phyloP scores from a whole-genome alignment of 2,329 filamentous ascomycete genomes.

The Penicillium sp. region DNA sequence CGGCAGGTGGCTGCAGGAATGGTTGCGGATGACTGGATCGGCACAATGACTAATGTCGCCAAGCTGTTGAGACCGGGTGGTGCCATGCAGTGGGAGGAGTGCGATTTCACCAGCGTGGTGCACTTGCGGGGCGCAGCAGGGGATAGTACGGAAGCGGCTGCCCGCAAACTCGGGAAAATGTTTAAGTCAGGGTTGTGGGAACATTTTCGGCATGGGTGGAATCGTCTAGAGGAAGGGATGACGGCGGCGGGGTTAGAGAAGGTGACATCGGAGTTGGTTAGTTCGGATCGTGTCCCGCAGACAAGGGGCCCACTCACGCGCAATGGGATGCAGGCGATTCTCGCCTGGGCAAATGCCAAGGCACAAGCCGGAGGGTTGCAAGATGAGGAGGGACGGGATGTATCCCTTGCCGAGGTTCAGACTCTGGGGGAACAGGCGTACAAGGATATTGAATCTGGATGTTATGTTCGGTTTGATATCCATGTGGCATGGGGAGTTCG shows the following conservation, averaged over 20 bases:
- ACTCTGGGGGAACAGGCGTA: background rate
- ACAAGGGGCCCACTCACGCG: background rate
- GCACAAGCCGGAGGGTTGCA: background rate
- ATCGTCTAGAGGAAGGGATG: background rate
- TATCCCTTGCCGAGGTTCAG: background rate
- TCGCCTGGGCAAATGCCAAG: background rate
- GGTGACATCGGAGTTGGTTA: background rate
- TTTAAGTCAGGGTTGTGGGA: background rate
- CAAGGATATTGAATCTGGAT: background rate
- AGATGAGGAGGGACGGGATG: background rate
- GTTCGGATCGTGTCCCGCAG: background rate
- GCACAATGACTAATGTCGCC: background rate
- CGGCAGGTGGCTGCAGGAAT: background rate
- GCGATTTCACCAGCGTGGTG: background rate
- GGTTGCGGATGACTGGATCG: background rate
- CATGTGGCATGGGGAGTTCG: background rate
- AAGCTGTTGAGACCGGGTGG: background rate
- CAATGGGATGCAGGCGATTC: background rate
- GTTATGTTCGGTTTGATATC: background rate
- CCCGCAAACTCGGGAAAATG: background rate
- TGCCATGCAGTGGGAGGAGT: background rate
- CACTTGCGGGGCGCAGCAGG: background rate
- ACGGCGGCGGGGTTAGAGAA: background rate
- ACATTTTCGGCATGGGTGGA: background rate
- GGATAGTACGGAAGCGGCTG: background rate